phyloP scores from a whole-genome alignment of 176 grass and related monocot genomes.

The Puya raimondii region DNA sequence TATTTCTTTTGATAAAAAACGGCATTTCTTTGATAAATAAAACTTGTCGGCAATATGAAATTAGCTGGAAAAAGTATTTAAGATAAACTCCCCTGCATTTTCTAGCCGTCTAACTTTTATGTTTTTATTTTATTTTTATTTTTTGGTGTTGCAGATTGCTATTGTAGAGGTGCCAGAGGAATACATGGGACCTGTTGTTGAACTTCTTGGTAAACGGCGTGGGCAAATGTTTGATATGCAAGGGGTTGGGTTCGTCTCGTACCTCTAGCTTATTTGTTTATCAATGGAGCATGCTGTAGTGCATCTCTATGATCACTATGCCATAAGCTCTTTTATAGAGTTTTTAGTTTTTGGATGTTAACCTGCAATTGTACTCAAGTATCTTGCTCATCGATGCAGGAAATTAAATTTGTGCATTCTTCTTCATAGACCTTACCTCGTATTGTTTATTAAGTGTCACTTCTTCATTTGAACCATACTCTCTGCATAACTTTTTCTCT shows the following conservation, averaged over 20 bases:
- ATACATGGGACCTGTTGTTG: slow-evolving; percentile 80
- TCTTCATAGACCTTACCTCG: too few species aligned
- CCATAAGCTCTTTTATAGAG: neutral
- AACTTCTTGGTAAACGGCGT: slow-evolving; percentile 90
- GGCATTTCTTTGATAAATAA: neutral
- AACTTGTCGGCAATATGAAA: neutral
- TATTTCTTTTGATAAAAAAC: neutral
- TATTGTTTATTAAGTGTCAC: too few species aligned
- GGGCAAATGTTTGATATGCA: slow-evolving; percentile 95
- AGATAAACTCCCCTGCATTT: neutral
- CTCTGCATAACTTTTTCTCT: too few species aligned
- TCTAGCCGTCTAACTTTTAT: neutral
- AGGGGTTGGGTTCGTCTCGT: slow-evolving; percentile 50
- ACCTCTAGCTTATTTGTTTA: slow-evolving; percentile 13
- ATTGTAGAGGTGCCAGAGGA: slow-evolving; percentile 90
- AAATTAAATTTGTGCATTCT: too few species aligned
- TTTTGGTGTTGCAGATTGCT: slow-evolving; percentile 58
- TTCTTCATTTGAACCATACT: too few species aligned
- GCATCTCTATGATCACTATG: neutral
- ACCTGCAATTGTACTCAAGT: neutral
- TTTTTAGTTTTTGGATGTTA: neutral
- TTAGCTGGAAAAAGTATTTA: neutral
- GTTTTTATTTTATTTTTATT: slow-evolving; percentile 24
- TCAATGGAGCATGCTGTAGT: neutral
- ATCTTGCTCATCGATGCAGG: neutral